These are phyloP conservation scores for Agaricus subrufescens DNA, from an alignment of 768 basidiomycete genomes.

Conservation along the genomic window DNA sequence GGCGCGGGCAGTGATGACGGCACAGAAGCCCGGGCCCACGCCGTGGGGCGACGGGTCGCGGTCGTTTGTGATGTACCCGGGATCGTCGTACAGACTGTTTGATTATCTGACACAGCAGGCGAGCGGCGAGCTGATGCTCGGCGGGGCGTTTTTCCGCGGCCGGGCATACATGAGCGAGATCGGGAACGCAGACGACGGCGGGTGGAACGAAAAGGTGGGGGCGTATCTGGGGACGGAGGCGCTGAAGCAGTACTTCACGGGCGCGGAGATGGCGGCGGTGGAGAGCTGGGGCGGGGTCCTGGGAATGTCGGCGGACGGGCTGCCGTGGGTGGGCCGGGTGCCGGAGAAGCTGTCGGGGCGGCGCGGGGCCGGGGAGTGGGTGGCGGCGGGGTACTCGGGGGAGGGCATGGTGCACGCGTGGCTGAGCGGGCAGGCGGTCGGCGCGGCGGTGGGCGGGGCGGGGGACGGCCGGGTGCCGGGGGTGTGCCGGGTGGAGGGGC, in stretches of 20 bases:
- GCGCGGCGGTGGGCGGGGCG: slow-evolving; percentile 48
- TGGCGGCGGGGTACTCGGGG: slow-evolving; percentile 64
- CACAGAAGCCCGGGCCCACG: slow-evolving; percentile 45
- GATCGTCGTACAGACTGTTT: slow-evolving; percentile 32
- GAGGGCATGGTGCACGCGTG: slow-evolving; percentile 76
- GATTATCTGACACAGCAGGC: slow-evolving; percentile 68
- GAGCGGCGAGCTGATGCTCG: slow-evolving; percentile 58
- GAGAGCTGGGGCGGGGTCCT: slow-evolving; percentile 62
- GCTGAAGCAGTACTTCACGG: slow-evolving; percentile 49
- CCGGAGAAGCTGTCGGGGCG: slow-evolving; percentile 38
- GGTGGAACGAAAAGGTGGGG: slow-evolving; percentile 21
- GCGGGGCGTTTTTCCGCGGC: slow-evolving; percentile 48
- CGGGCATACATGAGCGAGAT: slow-evolving; percentile 26
- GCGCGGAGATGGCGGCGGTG: slow-evolving; percentile 24
- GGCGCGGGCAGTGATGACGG: slow-evolving; percentile 55
- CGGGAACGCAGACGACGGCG: slow-evolving; percentile 34
- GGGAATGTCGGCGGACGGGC: slow-evolving; percentile 53
- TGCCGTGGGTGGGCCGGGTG: slow-evolving; percentile 70
- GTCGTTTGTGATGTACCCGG: slow-evolving; percentile 57
- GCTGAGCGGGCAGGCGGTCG: slow-evolving; percentile 55
- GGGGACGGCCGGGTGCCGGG: slow-evolving; percentile 43
- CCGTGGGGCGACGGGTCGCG: slow-evolving; percentile 30
- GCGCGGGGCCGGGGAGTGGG: slow-evolving; percentile 59
- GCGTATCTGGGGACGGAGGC: slow-evolving; percentile 28
- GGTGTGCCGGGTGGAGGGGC: slow-evolving; percentile 40